These are phyloP conservation scores for Volvariella surrecta DNA, from an alignment of 1,284 basidiomycete species.

Conservation along the genomic window DNA sequence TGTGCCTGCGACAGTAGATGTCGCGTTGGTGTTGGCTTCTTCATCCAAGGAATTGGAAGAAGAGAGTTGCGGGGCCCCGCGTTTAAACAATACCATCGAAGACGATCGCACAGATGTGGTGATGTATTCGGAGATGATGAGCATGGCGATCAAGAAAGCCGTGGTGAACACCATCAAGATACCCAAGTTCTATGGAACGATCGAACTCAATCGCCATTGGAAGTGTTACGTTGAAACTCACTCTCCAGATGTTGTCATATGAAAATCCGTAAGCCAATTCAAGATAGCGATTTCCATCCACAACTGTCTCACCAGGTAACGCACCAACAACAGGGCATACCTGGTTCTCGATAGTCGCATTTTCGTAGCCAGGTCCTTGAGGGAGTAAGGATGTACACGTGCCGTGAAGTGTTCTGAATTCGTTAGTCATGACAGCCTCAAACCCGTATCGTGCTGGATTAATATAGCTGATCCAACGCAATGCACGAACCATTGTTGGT, in stretches of 20 bases:
- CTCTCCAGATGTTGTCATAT: conserved; percentile 44
- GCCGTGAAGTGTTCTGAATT: conserved; percentile 16
- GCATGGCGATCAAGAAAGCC: conserved; percentile 35
- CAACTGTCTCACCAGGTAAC: conserved; percentile 27
- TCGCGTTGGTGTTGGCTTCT: conserved; percentile 17
- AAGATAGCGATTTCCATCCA: conserved; percentile 46
- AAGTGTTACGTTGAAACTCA: conserved; percentile 14
- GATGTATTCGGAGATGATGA: conserved; percentile 44
- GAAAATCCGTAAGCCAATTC: conserved; percentile 39
- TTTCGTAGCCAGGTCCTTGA: conserved; percentile 35
- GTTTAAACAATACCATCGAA: conserved; percentile 31
- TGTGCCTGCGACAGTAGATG: background rate
- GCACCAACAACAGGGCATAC: conserved; percentile 31
- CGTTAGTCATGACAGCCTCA: background rate
- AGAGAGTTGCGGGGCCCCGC: conserved; percentile 15
- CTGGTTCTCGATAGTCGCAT: conserved; percentile 19
- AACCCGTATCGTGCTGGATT: conserved; percentile 14
- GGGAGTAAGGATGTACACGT: conserved; percentile 36
- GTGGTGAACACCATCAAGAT: conserved; percentile 45
- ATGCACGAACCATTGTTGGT: conserved; percentile 47
- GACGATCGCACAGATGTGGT: conserved; percentile 23
- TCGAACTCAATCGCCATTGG: background rate
- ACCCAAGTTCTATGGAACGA: conserved; percentile 31
- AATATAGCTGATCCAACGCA: conserved; percentile 42
- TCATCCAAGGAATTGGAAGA: conserved; percentile 9